Evolutionary conservation across 164 flowering plant species (phyloP).

Genomic region (Chimonanthus salicifolius): DNA sequence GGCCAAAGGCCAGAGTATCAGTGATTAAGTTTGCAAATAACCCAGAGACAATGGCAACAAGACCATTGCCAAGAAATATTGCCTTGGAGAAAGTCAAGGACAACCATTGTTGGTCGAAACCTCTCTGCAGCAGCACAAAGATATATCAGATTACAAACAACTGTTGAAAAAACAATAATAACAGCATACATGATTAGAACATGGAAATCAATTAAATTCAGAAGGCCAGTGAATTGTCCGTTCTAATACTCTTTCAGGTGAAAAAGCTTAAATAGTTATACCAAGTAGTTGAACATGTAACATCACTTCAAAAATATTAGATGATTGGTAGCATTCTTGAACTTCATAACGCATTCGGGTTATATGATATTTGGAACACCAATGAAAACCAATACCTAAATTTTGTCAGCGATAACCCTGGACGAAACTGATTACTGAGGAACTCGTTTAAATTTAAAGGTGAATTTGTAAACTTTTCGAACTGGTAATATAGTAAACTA

Average conservation of each 20-base stretch:
- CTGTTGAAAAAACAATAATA: background rate
- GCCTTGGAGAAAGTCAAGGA: constrained; percentile 95
- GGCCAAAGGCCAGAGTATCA: constrained; percentile 70
- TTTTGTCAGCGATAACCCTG: no score
- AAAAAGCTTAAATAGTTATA: no score
- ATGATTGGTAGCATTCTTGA: background rate
- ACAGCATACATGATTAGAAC: background rate
- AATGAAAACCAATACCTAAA: background rate
- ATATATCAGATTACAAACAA: no score
- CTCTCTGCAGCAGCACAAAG: constrained; percentile 48
- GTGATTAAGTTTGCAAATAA: constrained; percentile 80
- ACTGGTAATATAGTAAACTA: background rate
- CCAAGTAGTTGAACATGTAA: no score
- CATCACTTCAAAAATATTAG: background rate
- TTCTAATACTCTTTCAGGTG: background rate
- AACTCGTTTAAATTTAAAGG: background rate
- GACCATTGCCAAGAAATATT: constrained; percentile 92
- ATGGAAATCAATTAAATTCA: background rate
- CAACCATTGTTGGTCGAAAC: constrained; percentile 91
- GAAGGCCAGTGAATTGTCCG: background rate
- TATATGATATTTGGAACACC: background rate
- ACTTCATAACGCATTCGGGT: background rate
- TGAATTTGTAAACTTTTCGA: background rate
- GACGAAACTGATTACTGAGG: background rate
- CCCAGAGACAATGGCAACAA: constrained; percentile 82